Evolutionary conservation across 441 rosid species (phyloP), one percentile per base, ranked within the genome.

Genomic region (Macaranga tanarius): DNA sequence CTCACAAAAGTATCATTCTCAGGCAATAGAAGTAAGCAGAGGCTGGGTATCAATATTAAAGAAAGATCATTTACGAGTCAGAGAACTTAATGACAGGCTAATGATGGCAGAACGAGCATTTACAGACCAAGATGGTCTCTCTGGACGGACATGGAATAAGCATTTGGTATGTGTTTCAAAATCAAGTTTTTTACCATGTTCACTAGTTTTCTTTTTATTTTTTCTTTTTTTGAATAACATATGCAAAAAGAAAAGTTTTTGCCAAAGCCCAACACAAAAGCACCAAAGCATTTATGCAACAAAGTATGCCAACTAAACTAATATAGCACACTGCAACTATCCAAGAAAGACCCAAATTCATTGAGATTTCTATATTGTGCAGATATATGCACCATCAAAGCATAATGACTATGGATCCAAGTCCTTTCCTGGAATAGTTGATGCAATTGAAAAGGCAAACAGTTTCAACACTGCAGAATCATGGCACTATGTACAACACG

Each of bases 41-140:
- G 72, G 80, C 63, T 82, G 84, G 90, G 45, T 62, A 73, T 77
- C 86, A 38, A 52, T 73, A 42, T 61, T 82, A 76, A 83, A 78
- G 76, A 83, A 60, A 34, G 77, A 84, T 58, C 68, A 67, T 8
- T 34, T 71, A 22, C 86, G 72, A 81, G 88, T 80, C 34, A 84
- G 96, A 81, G 92, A 87, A 78, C 76, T 93, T 25, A 89, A 93
- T 54, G 98, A 93, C 78, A 84, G 92, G 77, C 80, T 93, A 76
- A 85, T 92, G 96, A 88, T 91, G 93, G 87, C 91, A 17, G 97
- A 91, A 73, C 72, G 92, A 74, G 95, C 92, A 73, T 89, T 93
- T 73, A 88, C 96, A 42, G 92, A 93, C 65, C 61, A 67, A 69
- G 90, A 93, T 76, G 96, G 98, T 76, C 97, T 93, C 75, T 47